Evolutionary conservation across 108 stramenopile genomes (phyloP), one percentile per base, ranked within the genome.

Genomic region (Cyclotella atomus): DNA sequence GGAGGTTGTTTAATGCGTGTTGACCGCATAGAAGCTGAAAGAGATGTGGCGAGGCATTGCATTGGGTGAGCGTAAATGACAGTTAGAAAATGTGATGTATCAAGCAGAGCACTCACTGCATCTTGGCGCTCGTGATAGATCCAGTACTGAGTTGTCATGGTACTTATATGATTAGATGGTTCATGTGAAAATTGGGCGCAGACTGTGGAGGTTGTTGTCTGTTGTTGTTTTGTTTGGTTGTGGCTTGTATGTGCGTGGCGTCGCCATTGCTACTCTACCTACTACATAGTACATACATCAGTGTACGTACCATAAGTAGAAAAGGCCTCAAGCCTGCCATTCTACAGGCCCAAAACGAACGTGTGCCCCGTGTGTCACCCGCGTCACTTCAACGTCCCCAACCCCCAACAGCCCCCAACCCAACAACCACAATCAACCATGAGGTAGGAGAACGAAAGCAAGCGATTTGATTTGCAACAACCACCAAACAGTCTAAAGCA

Each of bases 51-150:
- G 12, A 9, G 7, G 38, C n/a, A n/a, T 41, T 41, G 38, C 12
- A 9, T 41, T 41, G 38, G 38, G 12, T 9, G 38, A 41, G 38
- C 7, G 9, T 9, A 12, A 41, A 12, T 9, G 38, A 12, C 38
- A 41, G 38, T 9, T 9, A 7, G 38, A 41, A 49, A n/a, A 49
- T 49, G 10, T 49, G n/a, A 17, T n/a, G 4, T 9, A 49, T 49
- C 16, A 49, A 19, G n/a, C 9, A 19, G 4, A 49, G 47, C 47
- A 49, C 47, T 49, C n/a, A 49, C 47, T 28, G 90, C 83, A 43
- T 93, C 77, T 78, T 97, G 96, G 25, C 89, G 88, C 47, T 97
- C 96, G 69, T 97, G 95, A 56, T 97, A 97, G 32, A 97, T 85
- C 86, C 90, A 94, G 43, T 77, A 65, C 20, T 81, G 65, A 12